phyloP scores from a whole-genome alignment of 2,329 filamentous ascomycete species.

The Trichophyton mentagrophytes region DNA sequence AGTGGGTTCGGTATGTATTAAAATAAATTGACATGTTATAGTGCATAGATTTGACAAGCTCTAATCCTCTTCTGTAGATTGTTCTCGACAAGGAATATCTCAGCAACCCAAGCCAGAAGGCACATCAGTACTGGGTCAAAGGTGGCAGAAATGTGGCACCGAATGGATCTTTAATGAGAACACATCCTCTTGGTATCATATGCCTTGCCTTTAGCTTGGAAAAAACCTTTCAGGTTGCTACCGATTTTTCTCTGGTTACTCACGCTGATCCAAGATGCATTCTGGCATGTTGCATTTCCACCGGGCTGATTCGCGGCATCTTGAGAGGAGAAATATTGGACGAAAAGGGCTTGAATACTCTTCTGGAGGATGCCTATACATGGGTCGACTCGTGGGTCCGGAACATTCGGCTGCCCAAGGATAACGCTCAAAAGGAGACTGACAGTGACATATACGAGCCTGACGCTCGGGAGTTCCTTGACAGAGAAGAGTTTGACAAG shows the following conservation, averaged over 20 bases:
- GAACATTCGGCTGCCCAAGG: conserved; percentile 18
- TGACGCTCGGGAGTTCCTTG: conserved; percentile 18
- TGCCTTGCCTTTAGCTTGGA: conserved; percentile 31
- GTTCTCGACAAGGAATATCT: conserved; percentile 31
- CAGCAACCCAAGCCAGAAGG: conserved; percentile 28
- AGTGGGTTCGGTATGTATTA: conserved; percentile 32
- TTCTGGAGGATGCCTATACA: conserved; percentile 29
- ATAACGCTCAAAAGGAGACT: conserved; percentile 4
- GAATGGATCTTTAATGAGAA: conserved; percentile 44
- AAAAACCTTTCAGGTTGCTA: conserved; percentile 35
- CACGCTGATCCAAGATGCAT: conserved; percentile 43
- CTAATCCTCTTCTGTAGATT: conserved; percentile 7
- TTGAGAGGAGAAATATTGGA: conserved; percentile 33
- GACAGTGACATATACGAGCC: conserved; percentile 8
- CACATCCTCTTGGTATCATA: conserved; percentile 40
- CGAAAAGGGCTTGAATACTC: conserved; percentile 31
- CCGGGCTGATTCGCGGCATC: conserved; percentile 36
- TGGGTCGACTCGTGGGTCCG: conserved; percentile 29
- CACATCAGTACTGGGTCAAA: conserved; percentile 33
- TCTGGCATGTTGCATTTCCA: conserved; percentile 38
- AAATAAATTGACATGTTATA: not conserved
- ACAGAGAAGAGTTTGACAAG: conserved; percentile 31
- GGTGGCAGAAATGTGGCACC: conserved; percentile 32
- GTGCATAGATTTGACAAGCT: not conserved
- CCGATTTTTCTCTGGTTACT: conserved; percentile 34